phyloP scores from a whole-genome alignment of 2,329 filamentous ascomycete genomes.

The Cadophora sp. region DNA sequence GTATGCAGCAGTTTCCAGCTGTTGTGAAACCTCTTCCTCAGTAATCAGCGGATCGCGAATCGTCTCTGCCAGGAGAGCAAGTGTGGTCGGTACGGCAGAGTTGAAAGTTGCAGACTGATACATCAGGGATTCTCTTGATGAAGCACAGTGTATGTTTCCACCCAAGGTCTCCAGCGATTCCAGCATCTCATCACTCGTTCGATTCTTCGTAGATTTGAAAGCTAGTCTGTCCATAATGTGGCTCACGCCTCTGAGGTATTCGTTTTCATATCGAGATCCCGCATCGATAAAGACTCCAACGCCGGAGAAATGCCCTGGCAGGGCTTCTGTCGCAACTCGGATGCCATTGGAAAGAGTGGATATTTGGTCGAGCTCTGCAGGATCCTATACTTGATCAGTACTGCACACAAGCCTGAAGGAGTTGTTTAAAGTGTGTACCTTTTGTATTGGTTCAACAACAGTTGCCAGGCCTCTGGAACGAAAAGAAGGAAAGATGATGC shows the following conservation, averaged over 20 bases:
- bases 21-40: constrained; percentile 83
- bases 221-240: constrained; percentile 96
- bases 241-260: constrained; percentile 83
- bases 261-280: constrained; percentile 91
- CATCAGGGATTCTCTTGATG: constrained; percentile 95
- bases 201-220: constrained; percentile 84
- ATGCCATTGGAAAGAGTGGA: constrained; percentile 92
- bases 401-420: background rate
- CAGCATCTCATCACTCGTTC: constrained; percentile 82
- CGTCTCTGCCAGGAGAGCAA: constrained; percentile 89
- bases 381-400: constrained; percentile 65
- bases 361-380: constrained; percentile 84
- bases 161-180: constrained; percentile 87
- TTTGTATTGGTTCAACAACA: constrained; percentile 43
- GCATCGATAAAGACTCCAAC: constrained; percentile 96
- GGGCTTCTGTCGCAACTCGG: constrained; percentile 90
- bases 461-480: constrained; percentile 43
- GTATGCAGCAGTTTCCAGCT: constrained; percentile 90
- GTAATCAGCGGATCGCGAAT: constrained; percentile 87
- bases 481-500: constrained; percentile 35
- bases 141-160: constrained; percentile 96
- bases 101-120: constrained; percentile 99
- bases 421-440: constrained; percentile 33
- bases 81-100: constrained; percentile 81
- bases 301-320: constrained; percentile 92